A percentile compares a stretch with the other conserved stretches of the same genome.
phyloP scores from a whole-genome alignment of 2,329 filamentous ascomycete genomes.

The Endoconidiophora laricicola region DNA sequence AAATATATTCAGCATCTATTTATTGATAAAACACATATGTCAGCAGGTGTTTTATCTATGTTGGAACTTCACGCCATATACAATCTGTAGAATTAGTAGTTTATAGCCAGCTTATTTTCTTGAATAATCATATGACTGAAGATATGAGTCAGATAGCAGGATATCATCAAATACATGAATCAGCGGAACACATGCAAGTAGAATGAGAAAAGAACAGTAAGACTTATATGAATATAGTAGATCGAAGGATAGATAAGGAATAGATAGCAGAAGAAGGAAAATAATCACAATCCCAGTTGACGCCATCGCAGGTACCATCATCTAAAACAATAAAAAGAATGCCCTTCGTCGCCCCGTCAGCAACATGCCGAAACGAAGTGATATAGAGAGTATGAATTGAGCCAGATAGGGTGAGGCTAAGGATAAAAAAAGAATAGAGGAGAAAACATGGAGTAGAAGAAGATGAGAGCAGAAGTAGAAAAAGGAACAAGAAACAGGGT shows the following conservation, averaged over 20 bases:
- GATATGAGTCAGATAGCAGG: no score
- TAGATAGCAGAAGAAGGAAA: neutral
- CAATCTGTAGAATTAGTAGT: no score
- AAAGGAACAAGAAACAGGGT: neutral
- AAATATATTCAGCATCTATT: no score
- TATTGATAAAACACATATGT: no score
- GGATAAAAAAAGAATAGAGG: neutral
- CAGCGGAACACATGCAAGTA: no score
- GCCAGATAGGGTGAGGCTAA: neutral
- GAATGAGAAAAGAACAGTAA: no score
- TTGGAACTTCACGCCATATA: no score
- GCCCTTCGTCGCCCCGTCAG: neutral
- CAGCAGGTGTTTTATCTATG: no score
- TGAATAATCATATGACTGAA: no score
- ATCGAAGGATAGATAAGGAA: neutral
- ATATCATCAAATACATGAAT: no score
- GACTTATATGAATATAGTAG: neutral
- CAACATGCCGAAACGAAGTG: slow-evolving; percentile 3
- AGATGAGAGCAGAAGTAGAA: neutral
- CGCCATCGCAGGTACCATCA: slow-evolving; percentile 1
- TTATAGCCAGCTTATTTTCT: no score
- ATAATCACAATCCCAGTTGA: neutral
- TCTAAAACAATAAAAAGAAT: neutral
- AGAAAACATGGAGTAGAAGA: neutral
- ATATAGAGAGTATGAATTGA: slow-evolving; percentile 1